phyloP scores from a whole-genome alignment of 2,329 filamentous ascomycete species.

The Ceratocystis alfenasii region DNA sequence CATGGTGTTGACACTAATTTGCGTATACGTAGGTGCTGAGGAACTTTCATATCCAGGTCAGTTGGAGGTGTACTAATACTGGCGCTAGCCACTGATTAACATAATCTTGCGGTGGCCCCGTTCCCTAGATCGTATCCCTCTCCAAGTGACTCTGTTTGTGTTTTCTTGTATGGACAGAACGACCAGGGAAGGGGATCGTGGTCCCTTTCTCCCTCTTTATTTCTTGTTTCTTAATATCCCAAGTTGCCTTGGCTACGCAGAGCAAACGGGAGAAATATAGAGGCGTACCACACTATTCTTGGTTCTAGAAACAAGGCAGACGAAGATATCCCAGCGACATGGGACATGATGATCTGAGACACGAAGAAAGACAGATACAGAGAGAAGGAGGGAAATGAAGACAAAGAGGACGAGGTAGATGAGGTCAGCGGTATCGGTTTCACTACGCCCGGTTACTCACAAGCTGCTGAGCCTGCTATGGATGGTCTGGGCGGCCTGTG shows the following conservation, averaged over 20 bases:
- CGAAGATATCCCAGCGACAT: neutral
- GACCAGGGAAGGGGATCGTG: neutral
- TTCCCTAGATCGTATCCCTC: neutral
- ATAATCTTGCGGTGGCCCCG: neutral
- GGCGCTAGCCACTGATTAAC: neutral
- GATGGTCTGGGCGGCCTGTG: neutral
- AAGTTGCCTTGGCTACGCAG: neutral
- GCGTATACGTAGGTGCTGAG: neutral
- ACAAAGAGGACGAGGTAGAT: neutral
- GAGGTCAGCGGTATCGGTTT: neutral
- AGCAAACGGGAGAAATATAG: neutral
- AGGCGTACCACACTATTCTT: neutral
- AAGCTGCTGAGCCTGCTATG: neutral
- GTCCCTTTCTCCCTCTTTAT: neutral
- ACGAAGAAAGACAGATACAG: neutral
- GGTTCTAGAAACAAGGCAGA: neutral
- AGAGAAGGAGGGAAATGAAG: neutral
- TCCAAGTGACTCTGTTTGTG: neutral
- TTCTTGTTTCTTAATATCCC: neutral
- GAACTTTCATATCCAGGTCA: neutral
- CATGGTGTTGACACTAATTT: neutral
- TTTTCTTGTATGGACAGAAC: neutral
- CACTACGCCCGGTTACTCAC: neutral
- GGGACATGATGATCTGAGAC: conserved; percentile 1
- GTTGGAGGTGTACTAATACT: neutral